Conservation (phyloP, 352 stramenopile genomes). For the Pythium biforme region DNA sequence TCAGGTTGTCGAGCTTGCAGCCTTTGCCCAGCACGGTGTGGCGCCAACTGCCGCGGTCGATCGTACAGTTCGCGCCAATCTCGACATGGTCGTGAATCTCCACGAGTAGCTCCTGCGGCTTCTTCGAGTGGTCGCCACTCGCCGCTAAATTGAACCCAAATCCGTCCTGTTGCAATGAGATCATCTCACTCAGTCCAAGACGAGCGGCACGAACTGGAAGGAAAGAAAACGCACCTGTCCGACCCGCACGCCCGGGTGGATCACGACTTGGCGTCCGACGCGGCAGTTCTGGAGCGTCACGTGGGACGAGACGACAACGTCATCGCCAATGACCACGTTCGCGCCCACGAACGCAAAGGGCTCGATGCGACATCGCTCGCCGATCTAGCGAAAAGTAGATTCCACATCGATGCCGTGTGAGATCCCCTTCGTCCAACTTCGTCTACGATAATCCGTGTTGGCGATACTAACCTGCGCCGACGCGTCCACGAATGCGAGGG, state of each 20-base stretch:
- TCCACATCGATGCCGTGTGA: too few species aligned
- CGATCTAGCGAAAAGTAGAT: slow-evolving; percentile 41
- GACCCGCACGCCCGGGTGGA: slow-evolving; percentile 72
- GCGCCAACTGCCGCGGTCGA: slow-evolving; percentile 85
- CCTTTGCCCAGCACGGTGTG: slow-evolving; percentile 70
- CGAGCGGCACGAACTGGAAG: too few species aligned
- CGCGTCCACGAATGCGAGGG: slow-evolving; percentile 24
- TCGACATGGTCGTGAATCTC: slow-evolving; percentile 82
- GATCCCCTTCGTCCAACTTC: too few species aligned
- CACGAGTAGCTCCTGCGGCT: slow-evolving; percentile 74
- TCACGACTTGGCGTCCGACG: slow-evolving; percentile 57
- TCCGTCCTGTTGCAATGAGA: slow-evolving; percentile 41
- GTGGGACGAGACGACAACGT: slow-evolving; percentile 44
- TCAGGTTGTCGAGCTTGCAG: slow-evolving; percentile 86
- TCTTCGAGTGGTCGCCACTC: slow-evolving; percentile 68
- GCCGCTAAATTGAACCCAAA: slow-evolving; percentile 78
- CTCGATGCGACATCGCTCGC: slow-evolving; percentile 51
- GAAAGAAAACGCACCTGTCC: slow-evolving; percentile 41
- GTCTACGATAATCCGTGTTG: too few species aligned
- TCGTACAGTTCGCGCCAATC: slow-evolving; percentile 79
- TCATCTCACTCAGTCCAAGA: background rate
- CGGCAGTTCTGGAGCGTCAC: slow-evolving; percentile 70
- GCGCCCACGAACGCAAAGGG: slow-evolving; percentile 55
- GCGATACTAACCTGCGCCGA: slow-evolving; percentile 17
- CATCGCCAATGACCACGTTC: slow-evolving; percentile 56